Conservation (phyloP, 306 rosid species). For the Rosa lucieae region DNA sequence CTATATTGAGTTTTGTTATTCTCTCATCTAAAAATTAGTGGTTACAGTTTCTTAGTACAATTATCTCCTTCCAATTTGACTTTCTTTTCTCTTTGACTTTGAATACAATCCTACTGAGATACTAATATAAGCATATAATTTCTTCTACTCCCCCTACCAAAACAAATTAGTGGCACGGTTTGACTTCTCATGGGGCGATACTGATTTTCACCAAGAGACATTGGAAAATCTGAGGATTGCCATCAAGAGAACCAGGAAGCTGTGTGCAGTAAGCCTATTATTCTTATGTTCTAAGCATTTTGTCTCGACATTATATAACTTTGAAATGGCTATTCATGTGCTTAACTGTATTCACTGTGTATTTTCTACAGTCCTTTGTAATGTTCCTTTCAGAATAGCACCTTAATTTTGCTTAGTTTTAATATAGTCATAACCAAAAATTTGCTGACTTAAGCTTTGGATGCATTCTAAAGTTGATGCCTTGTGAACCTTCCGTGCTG, state of each 20-base stretch:
- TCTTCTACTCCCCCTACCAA: background rate
- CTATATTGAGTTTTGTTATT: background rate
- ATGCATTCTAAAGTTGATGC: background rate
- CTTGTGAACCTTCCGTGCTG: constrained; percentile 16
- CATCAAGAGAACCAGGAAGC: constrained; percentile 57
- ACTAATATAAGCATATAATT: background rate
- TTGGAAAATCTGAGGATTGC: constrained; percentile 69
- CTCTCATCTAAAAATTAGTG: background rate
- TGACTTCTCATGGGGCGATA: constrained; percentile 83
- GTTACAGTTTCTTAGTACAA: background rate
- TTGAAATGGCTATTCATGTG: background rate
- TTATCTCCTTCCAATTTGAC: background rate
- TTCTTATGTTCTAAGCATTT: constrained; percentile 7
- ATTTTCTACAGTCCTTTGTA: background rate
- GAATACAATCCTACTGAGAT: background rate
- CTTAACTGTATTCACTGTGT: background rate
- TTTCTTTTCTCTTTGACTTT: background rate
- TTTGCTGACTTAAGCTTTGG: background rate
- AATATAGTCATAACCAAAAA: background rate
- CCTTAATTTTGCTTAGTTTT: background rate
- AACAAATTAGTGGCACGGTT: constrained; percentile 68
- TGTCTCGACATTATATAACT: background rate
- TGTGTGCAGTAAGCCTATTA: constrained; percentile 63
- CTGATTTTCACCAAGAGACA: constrained; percentile 80
- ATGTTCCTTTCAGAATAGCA: background rate